Conservation (phyloP, 108 stramenopile genomes). For the Nitzschia sp. region DNA sequence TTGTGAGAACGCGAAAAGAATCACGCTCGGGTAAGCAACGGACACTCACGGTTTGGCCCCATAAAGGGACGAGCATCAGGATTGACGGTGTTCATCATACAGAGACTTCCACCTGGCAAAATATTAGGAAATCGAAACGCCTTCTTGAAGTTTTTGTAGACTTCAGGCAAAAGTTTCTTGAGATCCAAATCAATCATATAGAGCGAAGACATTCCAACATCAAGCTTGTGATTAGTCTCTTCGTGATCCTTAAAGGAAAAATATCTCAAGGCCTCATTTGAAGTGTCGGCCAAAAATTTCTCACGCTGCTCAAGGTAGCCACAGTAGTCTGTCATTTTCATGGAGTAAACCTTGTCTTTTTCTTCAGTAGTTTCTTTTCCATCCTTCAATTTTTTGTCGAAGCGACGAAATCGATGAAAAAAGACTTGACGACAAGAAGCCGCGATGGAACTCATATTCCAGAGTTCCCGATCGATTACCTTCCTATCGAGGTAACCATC, state of each 20-base stretch:
- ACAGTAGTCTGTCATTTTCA: conserved; percentile 63
- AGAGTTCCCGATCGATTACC: conserved; percentile 31
- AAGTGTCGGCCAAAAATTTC: neutral
- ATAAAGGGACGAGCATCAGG: conserved; percentile 61
- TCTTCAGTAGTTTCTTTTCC: conserved; percentile 25
- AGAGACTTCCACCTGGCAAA: conserved; percentile 77
- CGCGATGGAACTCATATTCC: conserved; percentile 48
- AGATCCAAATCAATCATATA: conserved; percentile 82
- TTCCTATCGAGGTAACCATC: conserved; percentile 52
- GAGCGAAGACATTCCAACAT: conserved; percentile 47
- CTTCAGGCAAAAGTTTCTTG: conserved; percentile 48
- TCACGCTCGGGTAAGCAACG: too few species aligned
- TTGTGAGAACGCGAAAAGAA: neutral
- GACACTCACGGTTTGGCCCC: conserved; percentile 65
- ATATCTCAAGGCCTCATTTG: neutral
- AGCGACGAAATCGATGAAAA: conserved; percentile 63
- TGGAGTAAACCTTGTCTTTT: conserved; percentile 33
- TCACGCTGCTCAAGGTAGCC: conserved; percentile 43
- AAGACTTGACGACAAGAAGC: conserved; percentile 40
- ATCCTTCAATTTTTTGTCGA: conserved; percentile 31
- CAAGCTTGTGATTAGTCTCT: conserved; percentile 37
- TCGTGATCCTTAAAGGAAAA: conserved; percentile 48
- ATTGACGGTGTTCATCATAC: conserved; percentile 79
- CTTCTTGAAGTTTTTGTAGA: conserved; percentile 43
- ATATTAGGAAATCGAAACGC: conserved; percentile 61